Evolutionary conservation across 2,329 filamentous ascomycete species (phyloP).

Genomic region (Alternaria incomplexa): DNA sequence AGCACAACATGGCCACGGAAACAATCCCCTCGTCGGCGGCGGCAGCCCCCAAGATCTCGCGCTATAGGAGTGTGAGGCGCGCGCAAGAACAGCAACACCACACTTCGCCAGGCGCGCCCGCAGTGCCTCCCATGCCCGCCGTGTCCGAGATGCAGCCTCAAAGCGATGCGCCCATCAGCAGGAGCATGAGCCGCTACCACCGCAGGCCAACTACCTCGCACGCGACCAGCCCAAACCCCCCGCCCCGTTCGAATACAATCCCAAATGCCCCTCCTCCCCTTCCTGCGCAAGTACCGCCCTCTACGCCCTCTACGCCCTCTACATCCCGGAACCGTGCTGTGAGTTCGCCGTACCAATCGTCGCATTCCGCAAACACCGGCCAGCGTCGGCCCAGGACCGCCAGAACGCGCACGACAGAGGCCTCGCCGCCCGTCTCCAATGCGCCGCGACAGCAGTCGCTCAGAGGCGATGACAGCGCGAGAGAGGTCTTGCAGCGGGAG

Average conservation of each 20-base stretch:
- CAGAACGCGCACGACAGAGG: slow-evolving; percentile 25
- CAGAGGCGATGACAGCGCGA: slow-evolving; percentile 40
- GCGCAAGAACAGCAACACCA: slow-evolving; percentile 43
- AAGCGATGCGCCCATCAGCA: slow-evolving; percentile 34
- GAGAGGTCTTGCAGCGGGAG: slow-evolving; percentile 40
- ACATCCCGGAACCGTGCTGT: slow-evolving; percentile 32
- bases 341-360: slow-evolving; percentile 34
- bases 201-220: slow-evolving; percentile 40
- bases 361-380: slow-evolving; percentile 25
- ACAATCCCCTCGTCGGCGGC: slow-evolving; percentile 30
- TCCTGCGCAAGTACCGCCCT: slow-evolving; percentile 13
- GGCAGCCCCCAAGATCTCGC: slow-evolving; percentile 57
- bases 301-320: slow-evolving; percentile 21
- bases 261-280: slow-evolving; percentile 17
- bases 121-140: slow-evolving; percentile 32
- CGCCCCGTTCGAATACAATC: slow-evolving; percentile 34
- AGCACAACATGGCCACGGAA: slow-evolving; percentile 43
- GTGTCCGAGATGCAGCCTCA: slow-evolving; percentile 28
- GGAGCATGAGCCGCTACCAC: slow-evolving; percentile 52
- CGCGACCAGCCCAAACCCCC: slow-evolving; percentile 29
- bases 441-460: slow-evolving; percentile 27
- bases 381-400: slow-evolving; percentile 37
- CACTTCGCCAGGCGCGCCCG: slow-evolving; percentile 10
- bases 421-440: slow-evolving; percentile 22
- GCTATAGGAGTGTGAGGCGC: slow-evolving; percentile 64